Conservation (phyloP, 352 stramenopile genomes). For the Pythium phragmitis region DNA sequence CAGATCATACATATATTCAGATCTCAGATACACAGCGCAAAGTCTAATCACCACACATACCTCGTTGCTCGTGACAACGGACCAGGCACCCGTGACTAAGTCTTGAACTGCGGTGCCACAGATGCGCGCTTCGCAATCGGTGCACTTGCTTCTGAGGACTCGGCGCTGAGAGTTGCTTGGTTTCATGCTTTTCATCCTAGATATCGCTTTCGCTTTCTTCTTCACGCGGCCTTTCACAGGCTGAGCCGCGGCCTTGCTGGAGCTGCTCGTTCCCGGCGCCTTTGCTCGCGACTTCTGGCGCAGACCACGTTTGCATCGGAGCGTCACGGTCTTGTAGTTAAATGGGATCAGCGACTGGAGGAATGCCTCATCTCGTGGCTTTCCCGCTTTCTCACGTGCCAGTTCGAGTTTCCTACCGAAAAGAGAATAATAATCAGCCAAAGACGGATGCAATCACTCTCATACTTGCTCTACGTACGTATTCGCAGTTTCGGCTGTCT, state of each 20-base stretch:
- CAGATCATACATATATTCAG: neutral
- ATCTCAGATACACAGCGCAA: neutral
- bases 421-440: neutral
- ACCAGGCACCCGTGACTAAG: neutral
- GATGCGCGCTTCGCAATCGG: neutral
- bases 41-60: neutral
- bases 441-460: neutral
- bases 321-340: neutral
- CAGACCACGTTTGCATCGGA: neutral
- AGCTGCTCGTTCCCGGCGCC: neutral
- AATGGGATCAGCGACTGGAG: neutral
- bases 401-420: neutral
- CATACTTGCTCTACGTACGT: neutral
- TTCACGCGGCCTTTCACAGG: neutral
- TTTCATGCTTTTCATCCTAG: too few species aligned
- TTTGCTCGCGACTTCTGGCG: neutral
- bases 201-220: too few species aligned
- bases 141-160: neutral
- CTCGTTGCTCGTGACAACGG: slow-evolving; percentile 4
- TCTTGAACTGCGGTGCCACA: neutral
- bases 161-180: too few species aligned
- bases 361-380: neutral
- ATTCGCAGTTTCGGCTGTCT: neutral
- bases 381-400: neutral
- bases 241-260: neutral